Evolutionary conservation across 1,284 basidiomycete species (phyloP), one percentile per base, ranked within the genome.

Genomic region (Schizophyllum amplum): DNA sequence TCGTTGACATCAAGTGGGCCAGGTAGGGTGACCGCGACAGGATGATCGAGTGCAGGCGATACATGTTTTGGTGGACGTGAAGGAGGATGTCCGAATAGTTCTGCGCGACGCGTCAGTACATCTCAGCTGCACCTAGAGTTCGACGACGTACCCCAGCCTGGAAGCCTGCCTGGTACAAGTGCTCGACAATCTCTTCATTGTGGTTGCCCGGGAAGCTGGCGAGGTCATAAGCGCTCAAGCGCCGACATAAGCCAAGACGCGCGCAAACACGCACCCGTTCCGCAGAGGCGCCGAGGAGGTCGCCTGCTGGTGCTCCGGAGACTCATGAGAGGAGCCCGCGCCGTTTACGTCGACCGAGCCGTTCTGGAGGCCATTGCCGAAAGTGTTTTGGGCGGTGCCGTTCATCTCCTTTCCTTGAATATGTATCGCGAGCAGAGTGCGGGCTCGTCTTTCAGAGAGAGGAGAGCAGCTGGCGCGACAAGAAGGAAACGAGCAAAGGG

Each of bases 1-100:
- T 80, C 62, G 88, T 84, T 61, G 85, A 84, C 83, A 94, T 89
- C 63, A 92, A 75, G 68, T 92, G 90, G 48, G 86, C 87, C 64
- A 94, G 81, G 71, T 84, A 91, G 50, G 92, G 91, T 42, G 90
- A 92, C 56, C 88, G 86, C 57, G 90, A 90, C 59, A 94, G 78
- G 64, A 93, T 86, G 69, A 94, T 86, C 63, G 86, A 81, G 70
- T 91, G 88, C 54, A 90, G 79, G 59, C 83, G 81, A 69, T 90
- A 90, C 59, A 78, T 75, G 69, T 81, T 83, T 75, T 86, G 82
- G 65, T 84, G 81, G 58, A 89, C 83, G 74, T 89, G 87, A 64
- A 91, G 76, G 63, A 87, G 75, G 53, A 86, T 89, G 71, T 91
- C 89, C 58, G 88, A 81, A 64, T 90, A 91, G 69, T 90, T 86